These are phyloP conservation scores for Lachnellula subtilissima DNA, from an alignment of 2,329 filamentous ascomycete genomes.

Conservation along the genomic window DNA sequence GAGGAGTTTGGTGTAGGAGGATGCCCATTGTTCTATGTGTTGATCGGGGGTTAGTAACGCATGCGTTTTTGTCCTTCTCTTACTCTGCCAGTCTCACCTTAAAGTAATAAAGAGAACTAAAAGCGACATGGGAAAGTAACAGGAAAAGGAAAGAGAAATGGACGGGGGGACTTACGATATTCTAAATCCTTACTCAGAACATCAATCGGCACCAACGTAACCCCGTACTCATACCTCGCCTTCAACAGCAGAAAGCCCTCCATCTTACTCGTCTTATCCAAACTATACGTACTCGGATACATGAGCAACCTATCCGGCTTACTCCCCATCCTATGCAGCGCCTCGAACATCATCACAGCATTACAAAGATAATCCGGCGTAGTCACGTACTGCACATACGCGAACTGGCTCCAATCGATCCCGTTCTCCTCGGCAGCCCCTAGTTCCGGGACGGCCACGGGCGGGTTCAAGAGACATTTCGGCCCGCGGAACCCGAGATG, in stretches of 20 bases:
- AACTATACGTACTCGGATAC: conserved; percentile 35
- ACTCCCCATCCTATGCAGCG: conserved; percentile 34
- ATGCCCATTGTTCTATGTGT: conserved; percentile 17
- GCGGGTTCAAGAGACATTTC: conserved; percentile 10
- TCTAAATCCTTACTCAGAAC: conserved; percentile 35
- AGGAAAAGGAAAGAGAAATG: background rate
- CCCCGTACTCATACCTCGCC: conserved; percentile 41
- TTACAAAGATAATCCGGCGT: background rate
- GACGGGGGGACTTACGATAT: conserved; percentile 33
- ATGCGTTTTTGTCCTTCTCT: background rate
- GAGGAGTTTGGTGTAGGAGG: conserved; percentile 61
- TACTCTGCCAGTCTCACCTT: background rate
- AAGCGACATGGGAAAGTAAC: too few species aligned
- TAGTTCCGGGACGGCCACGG: conserved; percentile 3
- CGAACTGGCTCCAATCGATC: background rate
- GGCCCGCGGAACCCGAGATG: conserved; percentile 8
- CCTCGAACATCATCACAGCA: background rate
- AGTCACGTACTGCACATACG: background rate
- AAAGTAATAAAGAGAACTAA: too few species aligned
- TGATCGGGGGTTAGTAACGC: too few species aligned
- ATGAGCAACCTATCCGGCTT: conserved; percentile 43
- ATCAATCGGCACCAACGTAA: conserved; percentile 40
- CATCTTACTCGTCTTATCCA: conserved; percentile 33
- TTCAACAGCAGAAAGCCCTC: conserved; percentile 36
- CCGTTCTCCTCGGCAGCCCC: conserved; percentile 16